Conservation (phyloP, 2,329 filamentous ascomycete species). For the Ambrosiella xylebori region DNA sequence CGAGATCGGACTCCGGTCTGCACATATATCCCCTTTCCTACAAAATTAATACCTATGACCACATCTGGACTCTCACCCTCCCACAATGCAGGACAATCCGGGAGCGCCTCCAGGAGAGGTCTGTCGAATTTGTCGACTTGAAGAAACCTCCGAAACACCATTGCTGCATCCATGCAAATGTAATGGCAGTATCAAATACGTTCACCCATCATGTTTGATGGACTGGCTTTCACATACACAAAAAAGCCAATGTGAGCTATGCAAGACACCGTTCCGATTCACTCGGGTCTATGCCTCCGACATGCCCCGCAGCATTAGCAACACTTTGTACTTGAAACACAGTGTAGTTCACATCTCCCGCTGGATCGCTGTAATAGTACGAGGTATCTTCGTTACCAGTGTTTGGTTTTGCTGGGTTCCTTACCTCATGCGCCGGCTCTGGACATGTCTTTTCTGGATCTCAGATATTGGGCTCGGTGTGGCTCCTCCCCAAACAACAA, state of each 20-base stretch:
- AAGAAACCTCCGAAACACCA: constrained; percentile 65
- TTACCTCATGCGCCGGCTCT: constrained; percentile 78
- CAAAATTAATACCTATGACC: background rate
- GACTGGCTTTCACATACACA: constrained; percentile 97
- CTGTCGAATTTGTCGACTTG: constrained; percentile 93
- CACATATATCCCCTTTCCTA: background rate
- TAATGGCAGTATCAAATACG: constrained; percentile 95
- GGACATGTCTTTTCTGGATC: constrained; percentile 89
- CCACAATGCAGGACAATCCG: background rate
- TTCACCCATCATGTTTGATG: constrained; percentile 96
- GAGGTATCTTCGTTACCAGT: constrained; percentile 58
- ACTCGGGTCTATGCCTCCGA: constrained; percentile 91
- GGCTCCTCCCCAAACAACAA: background rate
- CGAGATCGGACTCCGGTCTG: background rate
- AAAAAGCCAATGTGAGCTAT: constrained; percentile 98
- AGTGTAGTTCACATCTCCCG: constrained; percentile 55
- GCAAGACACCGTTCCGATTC: constrained; percentile 95
- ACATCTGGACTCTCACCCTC: background rate
- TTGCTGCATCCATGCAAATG: constrained; percentile 98
- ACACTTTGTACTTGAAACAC: constrained; percentile 64
- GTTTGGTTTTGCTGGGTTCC: constrained; percentile 86
- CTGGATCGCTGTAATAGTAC: constrained; percentile 59
- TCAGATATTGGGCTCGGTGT: constrained; percentile 52
- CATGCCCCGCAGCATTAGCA: constrained; percentile 75
- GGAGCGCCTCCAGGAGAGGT: constrained; percentile 45